Conservation (phyloP, 352 stramenopile species). For the Phytophthora melonis region DNA sequence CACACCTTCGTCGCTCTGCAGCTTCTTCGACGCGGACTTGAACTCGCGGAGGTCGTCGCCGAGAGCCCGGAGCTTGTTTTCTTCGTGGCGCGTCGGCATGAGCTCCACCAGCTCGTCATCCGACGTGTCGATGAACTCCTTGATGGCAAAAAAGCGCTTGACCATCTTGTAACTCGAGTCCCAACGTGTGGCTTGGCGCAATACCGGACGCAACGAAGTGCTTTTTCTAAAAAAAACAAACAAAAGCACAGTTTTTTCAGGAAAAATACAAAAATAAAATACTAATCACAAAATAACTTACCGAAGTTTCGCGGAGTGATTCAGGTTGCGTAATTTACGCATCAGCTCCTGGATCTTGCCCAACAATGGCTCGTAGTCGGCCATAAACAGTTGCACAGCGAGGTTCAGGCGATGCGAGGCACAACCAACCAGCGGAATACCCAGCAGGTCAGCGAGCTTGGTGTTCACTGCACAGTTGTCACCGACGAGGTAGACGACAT, state of each 20-base stretch:
- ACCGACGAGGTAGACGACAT: conserved; percentile 2
- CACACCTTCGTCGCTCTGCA: no score
- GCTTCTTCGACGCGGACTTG: no score
- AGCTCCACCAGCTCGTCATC: no score
- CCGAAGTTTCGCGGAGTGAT: neutral
- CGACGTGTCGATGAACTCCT: no score
- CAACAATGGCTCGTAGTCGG: neutral
- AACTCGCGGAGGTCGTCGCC: no score
- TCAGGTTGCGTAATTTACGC: neutral
- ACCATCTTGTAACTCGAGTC: conserved; percentile 18
- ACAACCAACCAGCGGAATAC: neutral
- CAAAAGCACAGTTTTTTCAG: neutral
- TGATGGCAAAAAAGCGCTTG: conserved; percentile 3
- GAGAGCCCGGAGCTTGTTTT: no score
- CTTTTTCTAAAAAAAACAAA: neutral
- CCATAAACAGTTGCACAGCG: neutral
- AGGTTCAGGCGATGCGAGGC: conserved; percentile 13
- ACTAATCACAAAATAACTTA: neutral
- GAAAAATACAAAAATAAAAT: neutral
- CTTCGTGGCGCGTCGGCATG: no score
- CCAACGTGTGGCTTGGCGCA: neutral
- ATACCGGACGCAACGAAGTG: neutral
- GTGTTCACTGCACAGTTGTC: conserved; percentile 17
- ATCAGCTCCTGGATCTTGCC: neutral
- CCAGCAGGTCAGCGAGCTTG: neutral